Percentiles rank a stretch among this genome's conserved stretches.
Evolutionary conservation across 2,329 filamentous ascomycete species (phyloP).

Genomic region (Fusarium palustre): DNA sequence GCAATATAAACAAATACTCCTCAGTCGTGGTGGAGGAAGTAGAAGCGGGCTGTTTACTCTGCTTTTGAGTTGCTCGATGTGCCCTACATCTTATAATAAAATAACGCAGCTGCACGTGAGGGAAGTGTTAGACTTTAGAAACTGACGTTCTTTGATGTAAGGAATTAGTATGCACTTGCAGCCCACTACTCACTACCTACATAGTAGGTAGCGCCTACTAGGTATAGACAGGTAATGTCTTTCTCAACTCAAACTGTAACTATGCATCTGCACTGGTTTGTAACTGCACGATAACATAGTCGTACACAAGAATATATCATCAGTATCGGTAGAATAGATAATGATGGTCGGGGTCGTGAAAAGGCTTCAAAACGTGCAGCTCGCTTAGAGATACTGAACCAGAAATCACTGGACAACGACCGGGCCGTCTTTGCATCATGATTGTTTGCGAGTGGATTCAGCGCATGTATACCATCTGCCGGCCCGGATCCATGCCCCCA

Average conservation of each 20-base stretch:
- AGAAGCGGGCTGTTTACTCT: too few relatives aligned
- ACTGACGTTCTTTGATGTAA: neutral
- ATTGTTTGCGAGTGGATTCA: neutral
- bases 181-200: neutral
- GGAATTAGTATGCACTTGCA: neutral
- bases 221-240: neutral
- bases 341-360: neutral
- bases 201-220: too few relatives aligned
- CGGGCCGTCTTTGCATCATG: constrained; percentile 25
- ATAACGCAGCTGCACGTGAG: too few relatives aligned
- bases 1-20: neutral
- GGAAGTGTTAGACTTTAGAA: too few relatives aligned
- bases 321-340: neutral
- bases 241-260: too few relatives aligned
- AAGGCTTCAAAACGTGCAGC: constrained; percentile 2
- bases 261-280: neutral
- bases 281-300: neutral
- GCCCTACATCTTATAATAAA: too few relatives aligned
- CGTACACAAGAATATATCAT: neutral
- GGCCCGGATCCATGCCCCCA: constrained; percentile 17
- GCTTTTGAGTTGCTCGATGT: too few relatives aligned
- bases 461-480: constrained; percentile 10
- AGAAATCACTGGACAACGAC: constrained; percentile 5
- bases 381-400: constrained; percentile 6
- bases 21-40: too few relatives aligned